Conservation (phyloP, 2,329 filamentous ascomycete species). For the Fusarium chuoi region DNA sequence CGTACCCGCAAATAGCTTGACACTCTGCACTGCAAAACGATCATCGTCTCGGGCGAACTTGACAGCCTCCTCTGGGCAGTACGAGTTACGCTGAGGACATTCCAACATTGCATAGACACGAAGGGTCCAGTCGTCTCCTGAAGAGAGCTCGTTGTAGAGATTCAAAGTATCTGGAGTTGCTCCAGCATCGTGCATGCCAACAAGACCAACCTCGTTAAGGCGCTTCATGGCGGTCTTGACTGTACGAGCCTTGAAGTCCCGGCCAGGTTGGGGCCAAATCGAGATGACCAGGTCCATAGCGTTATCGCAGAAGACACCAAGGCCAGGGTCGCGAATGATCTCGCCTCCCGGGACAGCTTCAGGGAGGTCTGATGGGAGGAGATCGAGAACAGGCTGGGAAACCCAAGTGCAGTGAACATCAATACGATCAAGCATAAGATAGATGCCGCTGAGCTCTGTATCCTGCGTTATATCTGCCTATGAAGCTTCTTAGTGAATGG, state of each 20-base stretch:
- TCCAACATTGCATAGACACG: constrained; percentile 76
- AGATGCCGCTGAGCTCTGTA: constrained; percentile 62
- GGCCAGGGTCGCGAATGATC: constrained; percentile 67
- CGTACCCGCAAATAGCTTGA: constrained; percentile 75
- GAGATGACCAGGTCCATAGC: constrained; percentile 71
- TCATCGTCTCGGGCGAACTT: constrained; percentile 57
- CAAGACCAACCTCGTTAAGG: constrained; percentile 72
- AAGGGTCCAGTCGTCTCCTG: constrained; percentile 64
- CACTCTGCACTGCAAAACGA: constrained; percentile 67
- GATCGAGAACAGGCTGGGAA: constrained; percentile 69
- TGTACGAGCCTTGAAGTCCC: constrained; percentile 63
- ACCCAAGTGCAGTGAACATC: constrained; percentile 79
- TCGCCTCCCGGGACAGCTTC: constrained; percentile 71
- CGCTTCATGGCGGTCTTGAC: constrained; percentile 69
- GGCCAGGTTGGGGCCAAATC: constrained; percentile 66
- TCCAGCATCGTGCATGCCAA: constrained; percentile 76
- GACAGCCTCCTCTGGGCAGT: constrained; percentile 64
- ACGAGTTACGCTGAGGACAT: constrained; percentile 71
- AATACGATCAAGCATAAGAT: constrained; percentile 76
- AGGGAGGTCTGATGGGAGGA: constrained; percentile 64
- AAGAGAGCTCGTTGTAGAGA: constrained; percentile 64
- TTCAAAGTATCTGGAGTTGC: constrained; percentile 64
- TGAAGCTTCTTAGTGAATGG: background rate
- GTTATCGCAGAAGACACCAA: constrained; percentile 79
- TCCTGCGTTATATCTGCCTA: constrained; percentile 66